Evolutionary conservation across 169 alveolate species (phyloP), one percentile per base, ranked within the genome.

Genomic region (Eimeria falciformis): DNA sequence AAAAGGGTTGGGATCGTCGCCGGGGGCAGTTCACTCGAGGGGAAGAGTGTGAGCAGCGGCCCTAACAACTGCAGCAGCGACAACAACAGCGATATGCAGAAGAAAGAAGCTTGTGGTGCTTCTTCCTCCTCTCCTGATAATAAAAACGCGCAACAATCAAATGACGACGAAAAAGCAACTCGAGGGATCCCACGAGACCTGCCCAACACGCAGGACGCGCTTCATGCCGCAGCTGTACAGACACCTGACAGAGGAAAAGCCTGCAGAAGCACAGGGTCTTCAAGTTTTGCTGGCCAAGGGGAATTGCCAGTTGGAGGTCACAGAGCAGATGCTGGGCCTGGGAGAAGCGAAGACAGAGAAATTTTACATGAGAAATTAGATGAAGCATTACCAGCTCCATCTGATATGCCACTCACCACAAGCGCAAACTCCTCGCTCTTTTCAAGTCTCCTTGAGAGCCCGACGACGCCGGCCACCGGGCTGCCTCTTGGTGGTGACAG

Each of bases 21-120:
- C 33, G 81, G 11, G 45, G 50, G 50, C 81, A n/a, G 81, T 50
- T 27, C 12, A 18, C 12, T 43, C 81, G n/a, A 69, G 14, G 50
- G 43, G 33, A 69, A 50, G 33, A 69, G 81, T 23, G n/a, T 43
- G 53, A 69, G 81, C 50, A 23, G 81, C 81, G 23, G 81, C 81
- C 11, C 33, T 23, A 21, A 25, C 25, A 23, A 25, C 75, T 12
- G 75, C 75, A 69, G 81, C 50, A 25, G 81, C 50, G 29, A n/a
- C 11, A n/a, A 18, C n/a, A 12, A 21, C 55, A 5, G 81, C 50
- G 17, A 50, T 50, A 23, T 5, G 21, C 43, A n/a, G 53, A 69
- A 50, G 25, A 29, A 37, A 7, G 81, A 11, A 23, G 81, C 81
- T 9, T n/a, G 18, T 7, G 25, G 75, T 6, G 37, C 9, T 6